Percentiles rank a stretch among this genome's conserved stretches.
Evolutionary conservation across 2,329 filamentous ascomycete species (phyloP).

Genomic region (Monilinia polystroma): DNA sequence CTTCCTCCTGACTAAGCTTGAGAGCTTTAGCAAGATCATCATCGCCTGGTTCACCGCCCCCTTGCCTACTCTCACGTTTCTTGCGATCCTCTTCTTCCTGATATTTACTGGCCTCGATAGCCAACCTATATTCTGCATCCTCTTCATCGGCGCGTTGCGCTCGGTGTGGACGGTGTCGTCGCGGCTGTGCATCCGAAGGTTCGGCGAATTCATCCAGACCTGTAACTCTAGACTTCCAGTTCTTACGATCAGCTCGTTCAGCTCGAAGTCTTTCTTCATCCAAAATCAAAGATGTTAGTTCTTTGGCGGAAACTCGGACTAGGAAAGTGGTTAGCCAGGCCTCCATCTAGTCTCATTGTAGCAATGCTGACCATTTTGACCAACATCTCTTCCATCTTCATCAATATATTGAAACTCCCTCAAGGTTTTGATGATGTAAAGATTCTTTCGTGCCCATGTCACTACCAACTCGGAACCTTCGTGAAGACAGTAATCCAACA

Average conservation of each 20-base stretch:
- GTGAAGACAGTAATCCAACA: constrained; percentile 95
- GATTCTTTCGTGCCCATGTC: constrained; percentile 96
- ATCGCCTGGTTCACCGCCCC: constrained; percentile 55
- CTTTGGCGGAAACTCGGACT: constrained; percentile 96
- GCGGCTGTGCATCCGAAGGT: constrained; percentile 45
- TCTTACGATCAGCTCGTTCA: constrained; percentile 86
- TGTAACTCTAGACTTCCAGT: constrained; percentile 95
- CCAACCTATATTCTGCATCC: constrained; percentile 85
- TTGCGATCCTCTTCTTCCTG: constrained; percentile 88
- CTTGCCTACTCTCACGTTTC: constrained; percentile 65
- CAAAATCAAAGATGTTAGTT: constrained; percentile 85
- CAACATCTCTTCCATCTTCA: constrained; percentile 92
- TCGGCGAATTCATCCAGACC: constrained; percentile 80
- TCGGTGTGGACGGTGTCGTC: constrained; percentile 48
- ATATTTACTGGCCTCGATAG: constrained; percentile 90
- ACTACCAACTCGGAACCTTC: constrained; percentile 96
- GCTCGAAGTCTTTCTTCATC: constrained; percentile 90
- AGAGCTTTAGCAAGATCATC: constrained; percentile 94
- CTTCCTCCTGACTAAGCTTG: constrained; percentile 90
- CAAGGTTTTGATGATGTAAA: constrained; percentile 98
- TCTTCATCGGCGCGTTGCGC: constrained; percentile 68
- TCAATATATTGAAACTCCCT: constrained; percentile 97
- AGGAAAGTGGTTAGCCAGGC: constrained; percentile 37
- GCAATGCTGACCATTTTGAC: constrained; percentile 76
- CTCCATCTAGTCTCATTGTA: background rate